Percentiles rank a stretch among this genome's conserved stretches.
Conservation (phyloP, 2,329 filamentous ascomycete species). For the Sclerotinia trifoliorum region DNA sequence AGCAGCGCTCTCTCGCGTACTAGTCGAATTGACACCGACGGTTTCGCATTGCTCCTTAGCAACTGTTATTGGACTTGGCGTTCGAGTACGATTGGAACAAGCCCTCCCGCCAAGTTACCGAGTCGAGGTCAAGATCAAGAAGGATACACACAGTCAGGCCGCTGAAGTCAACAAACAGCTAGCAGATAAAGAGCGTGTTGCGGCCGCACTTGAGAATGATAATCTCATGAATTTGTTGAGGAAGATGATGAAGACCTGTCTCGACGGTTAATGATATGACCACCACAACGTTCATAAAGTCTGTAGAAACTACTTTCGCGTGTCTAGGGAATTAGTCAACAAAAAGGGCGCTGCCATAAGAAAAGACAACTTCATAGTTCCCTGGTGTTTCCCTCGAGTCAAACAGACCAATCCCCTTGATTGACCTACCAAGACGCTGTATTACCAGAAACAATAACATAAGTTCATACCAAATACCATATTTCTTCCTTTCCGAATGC, state of each 20-base stretch:
- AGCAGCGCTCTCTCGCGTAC: conserved; percentile 66
- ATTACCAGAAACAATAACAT: not conserved
- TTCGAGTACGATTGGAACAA: conserved; percentile 87
- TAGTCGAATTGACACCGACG: conserved; percentile 90
- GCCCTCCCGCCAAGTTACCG: conserved; percentile 88
- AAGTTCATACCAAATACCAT: not conserved
- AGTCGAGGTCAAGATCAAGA: conserved; percentile 89
- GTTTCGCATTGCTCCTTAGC: conserved; percentile 96
- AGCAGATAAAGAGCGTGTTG: conserved; percentile 93
- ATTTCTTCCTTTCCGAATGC: not conserved
- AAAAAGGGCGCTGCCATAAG: not conserved
- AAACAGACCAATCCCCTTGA: not conserved
- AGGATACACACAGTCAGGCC: conserved; percentile 91
- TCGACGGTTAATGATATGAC: conserved; percentile 21
- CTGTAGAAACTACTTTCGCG: not conserved
- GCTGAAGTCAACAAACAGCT: conserved; percentile 97
- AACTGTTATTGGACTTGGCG: conserved; percentile 91
- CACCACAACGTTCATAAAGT: not conserved
- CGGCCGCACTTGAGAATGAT: conserved; percentile 90
- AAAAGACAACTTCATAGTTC: not conserved
- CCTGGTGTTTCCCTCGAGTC: not conserved
- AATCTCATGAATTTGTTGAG: conserved; percentile 83
- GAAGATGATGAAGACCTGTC: conserved; percentile 88
- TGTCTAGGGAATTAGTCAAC: not conserved
- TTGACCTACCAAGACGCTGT: not conserved